Percentiles rank a stretch among this genome's conserved stretches.
Evolutionary conservation across 345 rosid species (phyloP).

Genomic region (Eutrema yunnanense): DNA sequence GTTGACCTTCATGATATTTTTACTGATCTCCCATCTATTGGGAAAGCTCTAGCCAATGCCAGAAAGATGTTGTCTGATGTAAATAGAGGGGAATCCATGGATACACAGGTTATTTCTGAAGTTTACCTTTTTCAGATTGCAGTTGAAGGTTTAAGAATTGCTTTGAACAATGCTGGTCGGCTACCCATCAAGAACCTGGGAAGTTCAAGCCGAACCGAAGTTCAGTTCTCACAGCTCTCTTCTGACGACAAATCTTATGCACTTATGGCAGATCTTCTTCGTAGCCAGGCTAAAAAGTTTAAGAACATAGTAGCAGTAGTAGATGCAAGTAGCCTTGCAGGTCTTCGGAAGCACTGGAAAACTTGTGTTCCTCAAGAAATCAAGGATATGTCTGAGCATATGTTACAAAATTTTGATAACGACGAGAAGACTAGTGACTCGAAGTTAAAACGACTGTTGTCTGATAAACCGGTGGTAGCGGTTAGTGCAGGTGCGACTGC

Average conservation of each 20-base stretch:
- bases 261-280: constrained; percentile 75
- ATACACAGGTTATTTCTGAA: constrained; percentile 54
- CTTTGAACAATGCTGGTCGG: constrained; percentile 62
- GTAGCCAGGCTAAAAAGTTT: constrained; percentile 55
- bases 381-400: constrained; percentile 54
- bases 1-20: constrained; percentile 73
- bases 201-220: constrained; percentile 25
- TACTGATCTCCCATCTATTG: constrained; percentile 59
- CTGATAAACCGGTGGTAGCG: constrained; percentile 67
- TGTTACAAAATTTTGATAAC: constrained; percentile 33
- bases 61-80: constrained; percentile 72
- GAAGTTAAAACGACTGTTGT: constrained; percentile 40
- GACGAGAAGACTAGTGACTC: constrained; percentile 35
- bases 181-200: constrained; percentile 42
- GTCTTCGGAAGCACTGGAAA: constrained; percentile 82
- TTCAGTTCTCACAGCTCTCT: constrained; percentile 62
- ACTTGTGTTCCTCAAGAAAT: constrained; percentile 63
- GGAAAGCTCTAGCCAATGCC: constrained; percentile 60
- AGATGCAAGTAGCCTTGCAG: constrained; percentile 71
- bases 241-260: constrained; percentile 68
- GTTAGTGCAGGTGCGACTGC: constrained; percentile 96
- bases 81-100: constrained; percentile 54
- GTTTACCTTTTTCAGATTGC: constrained; percentile 75
- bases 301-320: constrained; percentile 78
- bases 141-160: constrained; percentile 86